These are phyloP conservation scores for Massariosphaeria phaeospora DNA, from an alignment of 495 filamentous ascomycete genomes.

Conservation along the genomic window DNA sequence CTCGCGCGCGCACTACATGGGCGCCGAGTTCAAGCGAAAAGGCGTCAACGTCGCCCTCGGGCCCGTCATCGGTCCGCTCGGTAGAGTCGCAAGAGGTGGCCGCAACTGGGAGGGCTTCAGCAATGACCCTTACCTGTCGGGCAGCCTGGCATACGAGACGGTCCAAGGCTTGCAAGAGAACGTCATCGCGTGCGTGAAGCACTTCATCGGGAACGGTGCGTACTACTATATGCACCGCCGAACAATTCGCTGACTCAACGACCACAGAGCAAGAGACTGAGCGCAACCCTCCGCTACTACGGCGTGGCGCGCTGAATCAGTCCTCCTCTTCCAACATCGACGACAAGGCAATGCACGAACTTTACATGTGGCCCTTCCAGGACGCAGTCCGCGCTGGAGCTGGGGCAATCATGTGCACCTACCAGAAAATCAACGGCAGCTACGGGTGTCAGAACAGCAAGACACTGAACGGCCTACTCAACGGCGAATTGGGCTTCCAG, in stretches of 20 bases:
- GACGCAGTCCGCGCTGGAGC: slow-evolving; percentile 35
- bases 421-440: slow-evolving; percentile 39
- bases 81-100: slow-evolving; percentile 48
- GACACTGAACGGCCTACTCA: slow-evolving; percentile 47
- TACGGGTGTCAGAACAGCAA: slow-evolving; percentile 38
- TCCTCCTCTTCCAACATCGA: slow-evolving; percentile 27
- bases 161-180: background rate
- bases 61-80: slow-evolving; percentile 54
- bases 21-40: slow-evolving; percentile 31
- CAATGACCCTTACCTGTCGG: slow-evolving; percentile 15
- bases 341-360: slow-evolving; percentile 39
- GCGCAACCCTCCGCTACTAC: too few relatives aligned
- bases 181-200: too few relatives aligned
- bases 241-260: slow-evolving; percentile 32
- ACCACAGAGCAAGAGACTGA: slow-evolving; percentile 26
- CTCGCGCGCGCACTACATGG: slow-evolving; percentile 24
- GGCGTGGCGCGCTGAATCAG: background rate
- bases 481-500: slow-evolving; percentile 52
- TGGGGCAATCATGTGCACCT: slow-evolving; percentile 38
- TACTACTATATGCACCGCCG: too few relatives aligned
- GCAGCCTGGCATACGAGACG: too few relatives aligned
- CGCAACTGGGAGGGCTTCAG: slow-evolving; percentile 55
- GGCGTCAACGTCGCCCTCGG: slow-evolving; percentile 32
- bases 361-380: slow-evolving; percentile 38
- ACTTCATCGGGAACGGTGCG: too few relatives aligned